Evolutionary conservation across 2,329 filamentous ascomycete species (phyloP).

Genomic region (Cylindrodendrum hubeiense): DNA sequence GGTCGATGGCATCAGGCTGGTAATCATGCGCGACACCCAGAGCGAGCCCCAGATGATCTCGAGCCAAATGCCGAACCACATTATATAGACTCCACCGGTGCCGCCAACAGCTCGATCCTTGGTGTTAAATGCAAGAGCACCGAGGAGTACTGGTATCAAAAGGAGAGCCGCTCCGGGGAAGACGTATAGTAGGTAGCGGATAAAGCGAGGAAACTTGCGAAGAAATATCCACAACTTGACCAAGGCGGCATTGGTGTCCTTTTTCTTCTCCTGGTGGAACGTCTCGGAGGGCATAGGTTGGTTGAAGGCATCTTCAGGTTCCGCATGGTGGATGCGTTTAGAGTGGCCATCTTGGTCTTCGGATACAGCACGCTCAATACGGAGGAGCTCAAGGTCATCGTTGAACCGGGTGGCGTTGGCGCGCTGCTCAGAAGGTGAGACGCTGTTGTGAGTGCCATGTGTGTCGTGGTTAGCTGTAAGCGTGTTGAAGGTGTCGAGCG

Average conservation of each 20-base stretch:
- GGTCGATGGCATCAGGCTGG: slow-evolving; percentile 61
- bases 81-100: slow-evolving; percentile 79
- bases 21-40: slow-evolving; percentile 77
- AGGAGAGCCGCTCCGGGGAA: slow-evolving; percentile 60
- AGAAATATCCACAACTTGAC: slow-evolving; percentile 59
- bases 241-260: slow-evolving; percentile 49
- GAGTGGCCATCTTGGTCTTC: slow-evolving; percentile 52
- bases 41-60: slow-evolving; percentile 93
- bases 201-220: slow-evolving; percentile 62
- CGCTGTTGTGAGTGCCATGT: slow-evolving; percentile 33
- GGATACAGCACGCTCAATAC: slow-evolving; percentile 60
- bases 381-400: slow-evolving; percentile 63
- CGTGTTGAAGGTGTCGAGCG: slow-evolving; percentile 48
- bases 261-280: slow-evolving; percentile 42
- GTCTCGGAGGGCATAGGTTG: slow-evolving; percentile 45
- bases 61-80: slow-evolving; percentile 97
- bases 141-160: slow-evolving; percentile 61
- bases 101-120: slow-evolving; percentile 64
- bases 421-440: slow-evolving; percentile 45
- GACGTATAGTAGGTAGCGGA: slow-evolving; percentile 63
- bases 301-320: slow-evolving; percentile 62
- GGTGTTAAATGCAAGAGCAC: slow-evolving; percentile 53
- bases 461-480: slow-evolving; percentile 40
- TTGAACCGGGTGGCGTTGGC: slow-evolving; percentile 55
- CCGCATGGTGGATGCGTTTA: slow-evolving; percentile 49